Evolutionary conservation across 1,284 basidiomycete genomes (phyloP), one percentile per base, ranked within the genome.

Genomic region (Fistulinella cinereoalba): DNA sequence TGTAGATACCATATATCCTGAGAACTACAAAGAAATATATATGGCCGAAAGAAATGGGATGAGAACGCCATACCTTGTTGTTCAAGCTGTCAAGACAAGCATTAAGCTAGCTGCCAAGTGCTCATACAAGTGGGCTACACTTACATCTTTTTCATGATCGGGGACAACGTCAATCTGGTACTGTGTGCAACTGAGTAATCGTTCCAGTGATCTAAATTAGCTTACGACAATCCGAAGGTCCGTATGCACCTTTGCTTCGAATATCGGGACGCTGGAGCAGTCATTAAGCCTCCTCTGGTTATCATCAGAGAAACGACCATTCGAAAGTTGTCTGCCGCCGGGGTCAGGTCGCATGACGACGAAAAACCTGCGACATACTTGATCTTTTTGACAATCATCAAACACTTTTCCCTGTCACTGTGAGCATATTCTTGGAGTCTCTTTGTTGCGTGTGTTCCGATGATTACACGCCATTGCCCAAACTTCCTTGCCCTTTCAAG

Each of bases 171-270:
- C 83, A 1, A 85, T 63, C 64, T 83, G 81, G 58, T 85, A 85
- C 83, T 85, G 18, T 38, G 8, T 21, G 6, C 21, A 37, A 36
- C 36, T 54, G 3, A 52, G 34, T 21, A 29, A 4, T 33, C 1
- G 1, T 31, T 24, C 15, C 25, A 22, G n/a, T 1, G 21, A 6
- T 27, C 6, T 29, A 28, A 25, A 15, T 16, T 31, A 22, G 64
- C 77, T 16, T 56, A 85, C 83, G n/a, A 86, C 72, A 4, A 86
- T 65, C 6, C 83, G 71, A 19, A 72, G 64, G 56, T 85, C 81
- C 0, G 73, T 53, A 1, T 79, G 81, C 76, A 85, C 79, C 58
- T 84, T 85, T 0, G 84, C 83, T 56, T 85, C 83, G 44, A 74
- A 86, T 8, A 86, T 75, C 0, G 83, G 81, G 2, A 83, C 62